Base-by-base conservation (phyloP, 352 stramenopile species). In the Globisporangium camurandrum region DNA sequence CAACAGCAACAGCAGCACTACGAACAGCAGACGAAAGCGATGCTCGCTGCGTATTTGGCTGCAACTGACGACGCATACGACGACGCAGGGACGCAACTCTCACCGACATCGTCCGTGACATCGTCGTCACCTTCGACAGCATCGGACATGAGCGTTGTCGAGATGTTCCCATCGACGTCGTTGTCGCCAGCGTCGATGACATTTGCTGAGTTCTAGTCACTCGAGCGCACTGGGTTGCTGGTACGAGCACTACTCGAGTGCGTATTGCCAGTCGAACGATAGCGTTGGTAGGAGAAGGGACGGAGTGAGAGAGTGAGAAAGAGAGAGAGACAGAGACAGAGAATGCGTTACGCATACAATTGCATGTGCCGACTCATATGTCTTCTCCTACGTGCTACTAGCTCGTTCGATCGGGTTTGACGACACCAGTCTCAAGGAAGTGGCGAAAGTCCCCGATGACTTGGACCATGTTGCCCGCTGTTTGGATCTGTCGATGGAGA, bases 401-500 rank as follows among this genome's bases (percentile, higher is more conserved):
- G 38, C 64, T 62, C 31, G 52, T 42, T 26, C 64, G 58, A 24
- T 58, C 37, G 38, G 58, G 57, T 16, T 71, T 66, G 45, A 52
- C 24, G 37, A 79, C 61, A 20, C 80, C 77, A 6, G 78, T 93
- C 57, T 89, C 77, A 22, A 93, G 65, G 53, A 90, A 93, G 48
- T 89, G 65, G 30, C 75, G 75, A 46, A 93, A 90, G 46, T 93
- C 81, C 43, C 78, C 77, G 43, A 90, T 77, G 33, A 93, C 75
- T 59, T 90, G 81, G 23, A 80, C 81, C 38, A 93, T 51, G 47
- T 90, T 88, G 56, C 81, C 81, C 30, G 81, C 81, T 10, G 79
- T 88, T 55, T 93, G 81, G 61, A 93, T 90, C 61, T 93, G 81
- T 9, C 81, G 78, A 67, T 93, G 81, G 38, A 90, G 52, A 58